phyloP scores from a whole-genome alignment of 768 basidiomycete species.

The Astraeus odoratus region DNA sequence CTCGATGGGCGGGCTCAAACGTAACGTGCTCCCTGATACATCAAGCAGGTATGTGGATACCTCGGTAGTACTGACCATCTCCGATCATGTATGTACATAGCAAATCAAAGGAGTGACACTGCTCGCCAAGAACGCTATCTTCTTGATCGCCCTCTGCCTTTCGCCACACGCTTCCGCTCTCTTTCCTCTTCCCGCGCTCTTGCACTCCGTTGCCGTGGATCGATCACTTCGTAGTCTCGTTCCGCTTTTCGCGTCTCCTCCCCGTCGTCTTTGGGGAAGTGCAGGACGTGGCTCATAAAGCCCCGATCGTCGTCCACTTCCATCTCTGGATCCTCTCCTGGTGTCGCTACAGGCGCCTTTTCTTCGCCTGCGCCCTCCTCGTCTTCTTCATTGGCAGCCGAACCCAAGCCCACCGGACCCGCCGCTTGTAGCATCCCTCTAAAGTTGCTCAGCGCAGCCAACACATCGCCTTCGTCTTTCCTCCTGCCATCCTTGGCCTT shows the following conservation, averaged over 20 bases:
- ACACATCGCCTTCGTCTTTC: constrained; percentile 66
- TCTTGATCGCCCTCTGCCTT: constrained; percentile 15
- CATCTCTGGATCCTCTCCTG: constrained; percentile 44
- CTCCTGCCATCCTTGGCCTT: constrained; percentile 47
- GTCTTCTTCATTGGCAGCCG: constrained; percentile 1
- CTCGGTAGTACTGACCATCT: too few species aligned
- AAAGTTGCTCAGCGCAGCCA: constrained; percentile 65
- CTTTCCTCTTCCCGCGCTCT: constrained; percentile 73
- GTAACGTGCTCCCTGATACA: too few species aligned
- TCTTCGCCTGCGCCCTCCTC: constrained; percentile 12
- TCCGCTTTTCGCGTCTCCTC: constrained; percentile 75
- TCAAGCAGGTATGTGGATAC: too few species aligned
- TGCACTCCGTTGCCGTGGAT: constrained; percentile 67
- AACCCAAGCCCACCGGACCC: constrained; percentile 28
- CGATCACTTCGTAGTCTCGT: constrained; percentile 85
- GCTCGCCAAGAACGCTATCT: constrained; percentile 12
- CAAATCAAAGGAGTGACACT: too few species aligned
- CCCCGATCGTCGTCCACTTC: constrained; percentile 75
- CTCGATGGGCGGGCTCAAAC: too few species aligned
- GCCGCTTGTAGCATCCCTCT: constrained; percentile 54
- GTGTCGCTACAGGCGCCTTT: constrained; percentile 13
- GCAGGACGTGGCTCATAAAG: constrained; percentile 65
- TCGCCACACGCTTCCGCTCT: constrained; percentile 45
- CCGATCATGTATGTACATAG: too few species aligned
- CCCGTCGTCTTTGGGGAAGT: constrained; percentile 72